A percentile compares a stretch with the other conserved stretches of the same genome.
phyloP scores from a whole-genome alignment of 208 protist species.

The Tritrichomonas musculus region DNA sequence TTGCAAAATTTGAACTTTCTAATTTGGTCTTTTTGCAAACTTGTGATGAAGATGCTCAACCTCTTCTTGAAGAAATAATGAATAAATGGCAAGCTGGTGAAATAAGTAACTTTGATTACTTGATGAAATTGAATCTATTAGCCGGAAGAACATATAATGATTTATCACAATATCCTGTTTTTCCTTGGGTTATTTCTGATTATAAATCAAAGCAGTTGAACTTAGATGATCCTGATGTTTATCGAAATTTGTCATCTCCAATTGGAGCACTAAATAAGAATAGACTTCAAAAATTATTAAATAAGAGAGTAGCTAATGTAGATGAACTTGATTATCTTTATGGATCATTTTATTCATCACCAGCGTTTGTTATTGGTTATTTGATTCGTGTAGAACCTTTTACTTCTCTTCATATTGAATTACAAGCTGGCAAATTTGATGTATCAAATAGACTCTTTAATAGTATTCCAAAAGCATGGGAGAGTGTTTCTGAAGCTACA shows the following conservation, averaged over 20 bases:
- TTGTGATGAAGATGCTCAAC: background rate
- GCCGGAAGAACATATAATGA: conserved; percentile 88
- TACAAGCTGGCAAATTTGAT: conserved; percentile 38
- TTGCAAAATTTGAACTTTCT: background rate
- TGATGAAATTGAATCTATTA: conserved; percentile 90
- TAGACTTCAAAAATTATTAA: background rate
- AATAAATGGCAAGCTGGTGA: background rate
- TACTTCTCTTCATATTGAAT: conserved; percentile 45
- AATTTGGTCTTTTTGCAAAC: background rate
- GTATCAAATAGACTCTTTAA: background rate
- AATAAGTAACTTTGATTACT: conserved; percentile 87
- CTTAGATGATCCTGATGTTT: conserved; percentile 42
- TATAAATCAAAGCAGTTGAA: conserved; percentile 43
- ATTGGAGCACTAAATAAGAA: conserved; percentile 41
- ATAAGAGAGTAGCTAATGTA: background rate
- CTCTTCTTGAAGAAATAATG: background rate
- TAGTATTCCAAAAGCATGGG: background rate
- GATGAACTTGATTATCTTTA: background rate
- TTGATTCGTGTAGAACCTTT: conserved; percentile 34
- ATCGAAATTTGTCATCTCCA: conserved; percentile 51
- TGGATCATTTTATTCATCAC: conserved; percentile 9
- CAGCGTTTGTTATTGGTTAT: conserved; percentile 25
- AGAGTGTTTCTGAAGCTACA: background rate
- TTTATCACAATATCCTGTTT: conserved; percentile 74
- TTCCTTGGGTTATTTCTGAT: conserved; percentile 54